Evolutionary conservation across 2,329 filamentous ascomycete genomes (phyloP), one percentile per base, ranked within the genome.

Genomic region (Calonectria montana): DNA sequence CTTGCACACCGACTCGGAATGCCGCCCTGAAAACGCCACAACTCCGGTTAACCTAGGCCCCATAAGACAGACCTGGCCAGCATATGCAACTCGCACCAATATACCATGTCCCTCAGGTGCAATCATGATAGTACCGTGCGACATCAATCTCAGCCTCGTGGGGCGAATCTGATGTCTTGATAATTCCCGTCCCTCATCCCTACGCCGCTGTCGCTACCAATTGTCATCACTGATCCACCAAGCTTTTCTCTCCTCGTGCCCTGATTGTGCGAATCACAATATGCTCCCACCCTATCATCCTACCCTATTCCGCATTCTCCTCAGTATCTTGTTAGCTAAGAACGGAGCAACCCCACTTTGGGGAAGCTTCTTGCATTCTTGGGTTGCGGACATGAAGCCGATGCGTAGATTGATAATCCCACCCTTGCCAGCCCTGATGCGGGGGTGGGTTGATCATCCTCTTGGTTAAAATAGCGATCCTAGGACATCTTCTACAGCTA

Each of bases 1-100:
- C 23, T 41, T 39, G 13, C 48, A 39, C 48, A 50, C 69, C 37
- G 35, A 62, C 39, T 6, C 70, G 70, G 70, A 55, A 55, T n/a
- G 13, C 25, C 67, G 70, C 43, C 63, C 70, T 63, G 70, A 64
- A 47, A 45, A 57, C 64, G 70, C 43, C 70, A 57, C 35, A 70
- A 66, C 67, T 29, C 63, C 70, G 70, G 70, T n/a, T 70, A 72
- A 70, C 35, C 62, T 21, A 23, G 8, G 2, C 61, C 35, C 50
- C 18, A 47, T 25, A 10, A 21, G 10, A 8, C n/a, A 13, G 27
- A 69, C 48, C 23, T 65, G 15, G 47, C 8, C 2, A 8, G 16
- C 3, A 37, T 16, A 29, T 15, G 27, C 23, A 21, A 59, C 15
- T 25, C n/a, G 27, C 21, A 27, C 53, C 3, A 31, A n/a, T 41